Percentiles rank a stretch among this genome's conserved stretches.
Evolutionary conservation across 2,329 filamentous ascomycete genomes (phyloP).

Genomic region (Aspergillus udagawae): DNA sequence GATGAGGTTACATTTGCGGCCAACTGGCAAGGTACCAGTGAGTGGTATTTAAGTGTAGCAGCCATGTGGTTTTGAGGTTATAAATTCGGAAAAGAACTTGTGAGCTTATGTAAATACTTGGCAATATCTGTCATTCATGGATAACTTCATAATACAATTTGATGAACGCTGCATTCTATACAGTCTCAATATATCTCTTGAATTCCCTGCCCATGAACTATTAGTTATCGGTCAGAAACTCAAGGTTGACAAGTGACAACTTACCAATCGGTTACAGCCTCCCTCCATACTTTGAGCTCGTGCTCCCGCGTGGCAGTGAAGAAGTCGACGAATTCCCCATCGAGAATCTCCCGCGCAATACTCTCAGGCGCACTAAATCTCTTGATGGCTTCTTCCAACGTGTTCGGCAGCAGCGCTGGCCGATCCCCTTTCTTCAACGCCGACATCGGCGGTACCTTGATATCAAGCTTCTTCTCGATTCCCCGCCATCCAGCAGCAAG

Average conservation of each 20-base stretch:
- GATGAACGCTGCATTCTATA: constrained; percentile 34
- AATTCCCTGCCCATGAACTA: constrained; percentile 55
- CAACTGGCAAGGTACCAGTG: neutral
- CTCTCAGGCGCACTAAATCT: constrained; percentile 72
- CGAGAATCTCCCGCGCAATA: constrained; percentile 85
- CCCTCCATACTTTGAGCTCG: constrained; percentile 83
- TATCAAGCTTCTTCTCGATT: constrained; percentile 82
- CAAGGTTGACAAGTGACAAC: constrained; percentile 46
- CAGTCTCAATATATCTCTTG: constrained; percentile 70
- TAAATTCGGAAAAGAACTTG: too few species aligned
- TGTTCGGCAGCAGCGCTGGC: constrained; percentile 62
- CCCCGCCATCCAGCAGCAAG: constrained; percentile 90
- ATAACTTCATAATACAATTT: too few species aligned
- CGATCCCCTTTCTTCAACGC: constrained; percentile 62
- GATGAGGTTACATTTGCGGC: neutral
- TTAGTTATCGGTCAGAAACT: constrained; percentile 4
- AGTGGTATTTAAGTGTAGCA: too few species aligned
- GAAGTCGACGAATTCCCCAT: constrained; percentile 91
- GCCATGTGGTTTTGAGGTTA: too few species aligned
- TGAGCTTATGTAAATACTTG: too few species aligned
- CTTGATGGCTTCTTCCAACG: constrained; percentile 73
- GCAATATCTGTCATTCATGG: too few species aligned
- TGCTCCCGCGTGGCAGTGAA: constrained; percentile 90
- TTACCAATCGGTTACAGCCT: constrained; percentile 93
- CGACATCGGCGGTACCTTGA: constrained; percentile 76